phyloP scores from a whole-genome alignment of 1,284 basidiomycete genomes.

The Gymnopus androsaceus region DNA sequence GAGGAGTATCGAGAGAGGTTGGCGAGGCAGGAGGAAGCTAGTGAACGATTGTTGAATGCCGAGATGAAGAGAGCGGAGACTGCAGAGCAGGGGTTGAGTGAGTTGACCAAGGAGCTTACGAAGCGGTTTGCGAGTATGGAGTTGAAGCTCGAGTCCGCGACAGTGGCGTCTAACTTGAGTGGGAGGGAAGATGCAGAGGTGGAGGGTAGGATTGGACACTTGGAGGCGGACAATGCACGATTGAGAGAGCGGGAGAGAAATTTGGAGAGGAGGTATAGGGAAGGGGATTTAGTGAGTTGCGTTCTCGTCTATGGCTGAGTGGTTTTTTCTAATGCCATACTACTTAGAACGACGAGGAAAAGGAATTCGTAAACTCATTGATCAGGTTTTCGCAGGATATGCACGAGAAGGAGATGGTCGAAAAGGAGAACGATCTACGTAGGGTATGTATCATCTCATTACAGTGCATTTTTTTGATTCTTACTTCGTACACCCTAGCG shows the following conservation, averaged over 20 bases:
- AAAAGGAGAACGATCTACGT: constrained; percentile 54
- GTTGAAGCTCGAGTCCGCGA: constrained; percentile 14
- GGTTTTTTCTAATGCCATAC: constrained; percentile 6
- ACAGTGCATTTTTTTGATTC: constrained; percentile 10
- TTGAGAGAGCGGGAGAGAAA: constrained; percentile 28
- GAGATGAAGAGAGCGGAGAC: constrained; percentile 26
- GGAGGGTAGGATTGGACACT: constrained; percentile 13
- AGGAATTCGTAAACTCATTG: constrained; percentile 44
- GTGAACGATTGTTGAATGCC: constrained; percentile 23
- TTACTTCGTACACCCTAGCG: constrained; percentile 31
- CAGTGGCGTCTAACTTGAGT: constrained; percentile 12
- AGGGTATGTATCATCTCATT: constrained; percentile 35
- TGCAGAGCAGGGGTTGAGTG: constrained; percentile 24
- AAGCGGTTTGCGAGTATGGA: constrained; percentile 21
- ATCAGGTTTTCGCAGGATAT: constrained; percentile 42
- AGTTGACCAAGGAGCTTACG: constrained; percentile 18
- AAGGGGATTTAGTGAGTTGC: constrained; percentile 41
- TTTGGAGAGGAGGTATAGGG: constrained; percentile 39
- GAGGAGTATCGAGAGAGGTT: constrained; percentile 25
- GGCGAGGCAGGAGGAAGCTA: constrained; percentile 21
- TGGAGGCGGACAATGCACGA: constrained; percentile 27
- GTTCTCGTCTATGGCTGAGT: constrained; percentile 7
- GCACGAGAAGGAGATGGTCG: constrained; percentile 50
- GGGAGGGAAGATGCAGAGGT: constrained; percentile 11
- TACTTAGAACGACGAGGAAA: constrained; percentile 50